Evolutionary conservation across 2,329 filamentous ascomycete genomes (phyloP), one percentile per base, ranked within the genome.

Genomic region (Helicocarpus griseus): DNA sequence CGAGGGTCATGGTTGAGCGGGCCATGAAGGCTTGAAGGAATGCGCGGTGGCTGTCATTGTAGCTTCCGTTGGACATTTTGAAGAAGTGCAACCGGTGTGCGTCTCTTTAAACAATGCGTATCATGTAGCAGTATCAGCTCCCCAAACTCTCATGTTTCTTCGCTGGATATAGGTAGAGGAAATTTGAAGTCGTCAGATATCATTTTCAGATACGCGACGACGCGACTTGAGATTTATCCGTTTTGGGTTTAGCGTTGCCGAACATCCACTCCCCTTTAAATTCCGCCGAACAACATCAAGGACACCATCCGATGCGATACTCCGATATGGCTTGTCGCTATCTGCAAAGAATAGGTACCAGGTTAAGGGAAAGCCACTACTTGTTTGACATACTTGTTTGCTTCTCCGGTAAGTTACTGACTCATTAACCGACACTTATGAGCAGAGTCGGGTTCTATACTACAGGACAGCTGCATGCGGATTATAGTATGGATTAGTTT

Each of bases 11-110:
- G 41, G 82, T 81, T 21, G 87, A 86, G 47, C 84, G 82, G 2
- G 87, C 82, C 67, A 96, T 77, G 58, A 98, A 83, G 46, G 87
- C 87, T 69, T 98, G 93, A 0, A 97, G 76, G 63, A 98, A 95
- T 7, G 91, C 90, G 52, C 89, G 85, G 66, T 96, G 87, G 55
- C 77, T 77, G 64, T 94, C 75, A 60, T 77, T 71, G 61, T 83
- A 83, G 53, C 60, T 49, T 7, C 52, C 50, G 38, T 40, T 24
- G 29, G 53, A 44, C 54, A 57, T 57, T 35, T 44, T 48, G 44
- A 33, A 8, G 28, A 5, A 5, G n/a, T n/a, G 11, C 4, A 8
- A 35, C n/a, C 21, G 22, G 21, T 13, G 24, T n/a, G 6, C 14
- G n/a, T n/a, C n/a, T n/a, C n/a, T n/a, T n/a, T n/a, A n/a, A 36